Evolutionary conservation across 2,329 filamentous ascomycete species (phyloP).

Genomic region (Microcera coccophila): DNA sequence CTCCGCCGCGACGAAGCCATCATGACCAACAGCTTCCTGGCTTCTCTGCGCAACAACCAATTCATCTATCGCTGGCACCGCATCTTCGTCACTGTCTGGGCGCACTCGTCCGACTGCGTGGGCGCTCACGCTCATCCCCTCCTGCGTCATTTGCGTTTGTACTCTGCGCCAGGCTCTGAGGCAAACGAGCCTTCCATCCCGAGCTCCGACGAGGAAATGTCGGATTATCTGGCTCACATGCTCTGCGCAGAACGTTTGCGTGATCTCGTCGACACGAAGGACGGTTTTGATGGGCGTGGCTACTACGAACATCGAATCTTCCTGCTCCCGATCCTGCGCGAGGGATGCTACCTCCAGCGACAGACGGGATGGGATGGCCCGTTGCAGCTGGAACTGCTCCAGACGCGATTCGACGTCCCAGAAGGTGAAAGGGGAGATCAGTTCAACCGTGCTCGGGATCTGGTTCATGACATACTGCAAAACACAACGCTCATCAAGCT

Average conservation of each 20-base stretch:
- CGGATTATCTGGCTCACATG: constrained; percentile 16
- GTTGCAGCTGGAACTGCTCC: background rate
- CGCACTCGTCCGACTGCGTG: constrained; percentile 20
- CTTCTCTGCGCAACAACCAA: constrained; percentile 35
- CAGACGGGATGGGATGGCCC: background rate
- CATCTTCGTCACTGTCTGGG: constrained; percentile 32
- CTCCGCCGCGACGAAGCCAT: constrained; percentile 22
- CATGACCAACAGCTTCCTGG: constrained; percentile 32
- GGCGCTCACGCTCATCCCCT: constrained; percentile 26
- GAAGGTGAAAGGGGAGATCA: no score
- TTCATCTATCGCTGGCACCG: constrained; percentile 40
- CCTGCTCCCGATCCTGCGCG: background rate
- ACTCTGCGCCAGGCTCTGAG: no score
- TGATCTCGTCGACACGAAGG: background rate
- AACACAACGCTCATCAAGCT: background rate
- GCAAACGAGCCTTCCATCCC: background rate
- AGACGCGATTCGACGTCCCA: no score
- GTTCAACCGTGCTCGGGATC: background rate
- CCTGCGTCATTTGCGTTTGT: constrained; percentile 4
- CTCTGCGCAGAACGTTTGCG: background rate
- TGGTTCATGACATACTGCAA: background rate
- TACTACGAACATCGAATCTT: background rate
- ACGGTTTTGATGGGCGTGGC: background rate
- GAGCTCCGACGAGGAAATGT: background rate
- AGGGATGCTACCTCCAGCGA: background rate